These are phyloP conservation scores for Starmerella vaccinii DNA, from an alignment of 805 yeast genomes.

Conservation along the genomic window DNA sequence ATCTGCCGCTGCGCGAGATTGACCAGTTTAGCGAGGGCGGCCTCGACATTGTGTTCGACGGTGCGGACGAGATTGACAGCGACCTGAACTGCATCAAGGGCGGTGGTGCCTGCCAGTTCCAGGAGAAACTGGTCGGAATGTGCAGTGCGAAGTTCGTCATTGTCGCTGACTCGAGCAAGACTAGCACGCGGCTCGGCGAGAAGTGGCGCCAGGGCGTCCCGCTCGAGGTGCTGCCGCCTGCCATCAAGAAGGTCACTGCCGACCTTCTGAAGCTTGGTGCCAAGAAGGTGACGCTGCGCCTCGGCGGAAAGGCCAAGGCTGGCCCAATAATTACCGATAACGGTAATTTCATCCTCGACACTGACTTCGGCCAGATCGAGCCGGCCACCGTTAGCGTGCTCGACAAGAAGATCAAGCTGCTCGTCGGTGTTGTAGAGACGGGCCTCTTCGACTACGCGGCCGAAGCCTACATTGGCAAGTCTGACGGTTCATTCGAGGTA, in stretches of 20 bases:
- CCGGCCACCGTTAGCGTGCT: slow-evolving; percentile 39
- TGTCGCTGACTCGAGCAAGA: slow-evolving; percentile 89
- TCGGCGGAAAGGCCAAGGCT: slow-evolving; percentile 86
- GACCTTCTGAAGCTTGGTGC: slow-evolving; percentile 62
- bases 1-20: slow-evolving; percentile 64
- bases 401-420: slow-evolving; percentile 54
- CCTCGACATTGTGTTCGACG: slow-evolving; percentile 91
- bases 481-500: slow-evolving; percentile 48
- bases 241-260: slow-evolving; percentile 63
- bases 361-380: slow-evolving; percentile 72
- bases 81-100: slow-evolving; percentile 84
- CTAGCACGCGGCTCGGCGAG: slow-evolving; percentile 60
- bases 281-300: slow-evolving; percentile 52
- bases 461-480: slow-evolving; percentile 82
- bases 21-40: slow-evolving; percentile 60
- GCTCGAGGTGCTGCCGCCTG: slow-evolving; percentile 83
- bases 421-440: slow-evolving; percentile 94
- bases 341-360: slow-evolving; percentile 85
- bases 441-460: slow-evolving; percentile 71
- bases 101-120: slow-evolving; percentile 96
- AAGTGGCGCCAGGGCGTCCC: slow-evolving; percentile 89
- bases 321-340: slow-evolving; percentile 96
- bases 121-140: slow-evolving; percentile 86
- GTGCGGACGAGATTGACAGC: slow-evolving; percentile 92
- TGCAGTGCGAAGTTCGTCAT: slow-evolving; percentile 66